phyloP scores from a whole-genome alignment of 371 early-diverging fungal genomes.

The Saksenaea oblongispora region DNA sequence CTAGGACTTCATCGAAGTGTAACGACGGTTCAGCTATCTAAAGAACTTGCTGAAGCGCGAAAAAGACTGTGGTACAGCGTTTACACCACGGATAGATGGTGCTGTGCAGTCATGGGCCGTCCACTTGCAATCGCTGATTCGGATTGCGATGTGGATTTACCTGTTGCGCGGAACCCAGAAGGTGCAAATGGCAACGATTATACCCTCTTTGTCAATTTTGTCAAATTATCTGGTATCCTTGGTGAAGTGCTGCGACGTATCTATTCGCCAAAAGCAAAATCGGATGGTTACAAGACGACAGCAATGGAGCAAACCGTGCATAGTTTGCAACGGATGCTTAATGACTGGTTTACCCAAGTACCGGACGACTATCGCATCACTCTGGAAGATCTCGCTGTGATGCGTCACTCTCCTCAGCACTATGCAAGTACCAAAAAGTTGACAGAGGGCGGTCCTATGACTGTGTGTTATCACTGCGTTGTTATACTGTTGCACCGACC shows the following conservation, averaged over 20 bases:
- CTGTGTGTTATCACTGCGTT: slow-evolving; percentile 37
- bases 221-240: slow-evolving; percentile 35
- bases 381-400: slow-evolving; percentile 13
- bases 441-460: slow-evolving; percentile 41
- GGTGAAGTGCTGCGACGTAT: slow-evolving; percentile 38
- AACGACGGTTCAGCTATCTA: slow-evolving; percentile 16
- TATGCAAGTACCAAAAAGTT: slow-evolving; percentile 16
- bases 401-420: slow-evolving; percentile 16
- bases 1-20: slow-evolving; percentile 36
- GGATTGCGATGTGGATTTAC: slow-evolving; percentile 40
- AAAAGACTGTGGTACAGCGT: slow-evolving; percentile 36
- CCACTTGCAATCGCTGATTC: slow-evolving; percentile 44
- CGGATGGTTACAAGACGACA: slow-evolving; percentile 23
- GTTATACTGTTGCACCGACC: slow-evolving; percentile 55
- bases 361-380: slow-evolving; percentile 27
- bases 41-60: slow-evolving; percentile 17
- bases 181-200: slow-evolving; percentile 9
- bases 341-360: slow-evolving; percentile 28
- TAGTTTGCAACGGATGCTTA: slow-evolving; percentile 29
- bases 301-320: slow-evolving; percentile 26
- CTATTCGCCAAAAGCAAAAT: slow-evolving; percentile 35
- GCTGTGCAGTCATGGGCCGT: slow-evolving; percentile 42
- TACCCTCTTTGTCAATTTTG: slow-evolving; percentile 26
- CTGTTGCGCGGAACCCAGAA: slow-evolving; percentile 5
- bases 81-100: slow-evolving; percentile 39